Conservation (phyloP, 108 stramenopile genomes). For the Skeletonema tropicum region DNA sequence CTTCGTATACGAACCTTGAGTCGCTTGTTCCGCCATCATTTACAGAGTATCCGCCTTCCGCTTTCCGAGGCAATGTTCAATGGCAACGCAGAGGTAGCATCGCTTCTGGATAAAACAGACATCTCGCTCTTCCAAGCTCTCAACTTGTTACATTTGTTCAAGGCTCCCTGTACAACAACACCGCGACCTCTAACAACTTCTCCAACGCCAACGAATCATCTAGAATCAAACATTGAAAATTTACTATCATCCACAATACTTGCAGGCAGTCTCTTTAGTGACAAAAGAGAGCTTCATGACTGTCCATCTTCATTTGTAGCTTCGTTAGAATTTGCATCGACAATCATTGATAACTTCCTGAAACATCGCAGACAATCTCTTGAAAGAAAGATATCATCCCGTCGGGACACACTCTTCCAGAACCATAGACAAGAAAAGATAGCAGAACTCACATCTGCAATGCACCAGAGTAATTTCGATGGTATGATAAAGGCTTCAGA, state of each 20-base stretch:
- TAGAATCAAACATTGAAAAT: slow-evolving; percentile 6
- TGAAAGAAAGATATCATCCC: slow-evolving; percentile 28
- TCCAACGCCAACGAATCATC: too few relatives aligned
- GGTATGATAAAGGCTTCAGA: slow-evolving; percentile 36
- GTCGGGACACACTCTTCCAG: slow-evolving; percentile 24
- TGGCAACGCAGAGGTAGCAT: slow-evolving; percentile 25
- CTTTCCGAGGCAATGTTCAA: slow-evolving; percentile 50
- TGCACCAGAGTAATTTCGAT: slow-evolving; percentile 25
- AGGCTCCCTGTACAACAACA: slow-evolving; percentile 2
- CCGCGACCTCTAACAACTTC: slow-evolving; percentile 16
- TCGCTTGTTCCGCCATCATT: slow-evolving; percentile 24
- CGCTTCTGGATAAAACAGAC: slow-evolving; percentile 22
- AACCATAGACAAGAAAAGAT: slow-evolving; percentile 12
- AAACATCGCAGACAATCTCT: slow-evolving; percentile 5
- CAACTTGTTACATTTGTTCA: slow-evolving; percentile 24
- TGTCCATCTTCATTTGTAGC: not conserved
- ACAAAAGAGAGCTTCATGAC: not conserved
- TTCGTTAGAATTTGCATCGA: slow-evolving; percentile 2
- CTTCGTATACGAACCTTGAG: slow-evolving; percentile 36
- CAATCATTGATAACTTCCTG: slow-evolving; percentile 1
- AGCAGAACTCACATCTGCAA: slow-evolving; percentile 26
- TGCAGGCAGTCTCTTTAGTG: slow-evolving; percentile 13
- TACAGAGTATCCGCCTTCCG: slow-evolving; percentile 34
- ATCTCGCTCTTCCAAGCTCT: slow-evolving; percentile 37
- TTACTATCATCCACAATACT: slow-evolving; percentile 8